Percentiles rank a stretch among this genome's conserved stretches.
Conservation (phyloP, 2,329 filamentous ascomycete species). For the Coniella lustricola region DNA sequence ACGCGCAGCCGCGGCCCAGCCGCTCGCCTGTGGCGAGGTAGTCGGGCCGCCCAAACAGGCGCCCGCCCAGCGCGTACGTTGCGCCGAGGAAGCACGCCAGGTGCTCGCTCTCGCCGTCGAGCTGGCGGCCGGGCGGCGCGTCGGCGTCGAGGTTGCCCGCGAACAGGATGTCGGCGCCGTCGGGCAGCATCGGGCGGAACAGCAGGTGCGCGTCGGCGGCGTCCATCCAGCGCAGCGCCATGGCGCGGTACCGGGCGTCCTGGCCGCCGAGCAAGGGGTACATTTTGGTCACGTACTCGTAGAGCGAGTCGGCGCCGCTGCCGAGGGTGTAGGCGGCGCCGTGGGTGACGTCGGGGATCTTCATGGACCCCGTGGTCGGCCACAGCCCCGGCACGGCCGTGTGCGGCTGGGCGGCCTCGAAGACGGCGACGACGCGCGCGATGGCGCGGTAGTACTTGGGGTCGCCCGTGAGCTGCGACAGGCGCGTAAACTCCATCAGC, state of each 20-base stretch:
- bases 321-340: conserved; percentile 29
- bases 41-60: conserved; percentile 46
- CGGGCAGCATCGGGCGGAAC: conserved; percentile 56
- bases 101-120: conserved; percentile 41
- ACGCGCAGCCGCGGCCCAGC: conserved; percentile 56
- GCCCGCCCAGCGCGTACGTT: conserved; percentile 61
- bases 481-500: conserved; percentile 63
- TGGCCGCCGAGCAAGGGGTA: conserved; percentile 50
- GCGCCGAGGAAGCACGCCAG: conserved; percentile 65
- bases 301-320: conserved; percentile 34
- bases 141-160: conserved; percentile 36
- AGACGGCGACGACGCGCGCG: conserved; percentile 58
- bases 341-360: conserved; percentile 35
- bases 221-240: conserved; percentile 57
- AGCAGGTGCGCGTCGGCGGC: conserved; percentile 53
- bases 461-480: conserved; percentile 67
- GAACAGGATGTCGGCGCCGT: conserved; percentile 52
- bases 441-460: conserved; percentile 69
- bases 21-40: conserved; percentile 50
- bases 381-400: conserved; percentile 67
- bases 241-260: conserved; percentile 47
- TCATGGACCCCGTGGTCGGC: conserved; percentile 58
- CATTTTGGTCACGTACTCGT: conserved; percentile 46
- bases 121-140: conserved; percentile 23
- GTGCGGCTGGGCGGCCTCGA: conserved; percentile 56